phyloP scores from a whole-genome alignment of 805 yeast genomes.

The Yamadazyma philogaea region DNA sequence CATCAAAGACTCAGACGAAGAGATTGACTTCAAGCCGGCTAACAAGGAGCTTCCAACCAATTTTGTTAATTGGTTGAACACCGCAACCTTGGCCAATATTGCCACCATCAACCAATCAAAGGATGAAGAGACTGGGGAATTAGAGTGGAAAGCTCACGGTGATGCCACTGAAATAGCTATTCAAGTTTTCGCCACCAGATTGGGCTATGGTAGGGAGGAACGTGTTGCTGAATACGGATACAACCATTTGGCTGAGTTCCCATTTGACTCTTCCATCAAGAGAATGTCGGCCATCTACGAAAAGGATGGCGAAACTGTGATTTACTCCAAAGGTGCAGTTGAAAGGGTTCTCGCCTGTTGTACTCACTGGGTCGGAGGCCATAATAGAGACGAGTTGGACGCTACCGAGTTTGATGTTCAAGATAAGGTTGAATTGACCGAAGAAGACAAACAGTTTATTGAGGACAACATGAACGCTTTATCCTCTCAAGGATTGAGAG shows the following conservation, averaged over 20 bases:
- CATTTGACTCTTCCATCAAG: constrained; percentile 72
- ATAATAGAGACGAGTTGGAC: constrained; percentile 23
- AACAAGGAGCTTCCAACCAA: constrained; percentile 20
- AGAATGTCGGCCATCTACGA: constrained; percentile 65
- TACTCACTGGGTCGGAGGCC: constrained; percentile 48
- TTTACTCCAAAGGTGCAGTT: constrained; percentile 71
- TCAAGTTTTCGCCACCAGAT: constrained; percentile 68
- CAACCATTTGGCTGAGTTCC: constrained; percentile 59
- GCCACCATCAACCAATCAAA: constrained; percentile 34
- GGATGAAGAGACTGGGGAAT: constrained; percentile 28
- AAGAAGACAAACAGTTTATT: constrained; percentile 38
- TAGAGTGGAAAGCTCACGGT: constrained; percentile 50
- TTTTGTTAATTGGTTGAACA: constrained; percentile 24
- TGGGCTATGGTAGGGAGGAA: constrained; percentile 48
- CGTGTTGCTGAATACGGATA: constrained; percentile 32
- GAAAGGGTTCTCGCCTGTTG: constrained; percentile 64
- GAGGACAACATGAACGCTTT: constrained; percentile 56
- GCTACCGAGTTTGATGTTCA: constrained; percentile 16
- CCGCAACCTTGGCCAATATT: constrained; percentile 40
- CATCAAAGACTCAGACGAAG: constrained; percentile 32
- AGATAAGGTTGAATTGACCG: constrained; percentile 30
- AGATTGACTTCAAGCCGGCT: constrained; percentile 35
- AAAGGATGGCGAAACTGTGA: constrained; percentile 22
- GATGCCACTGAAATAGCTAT: constrained; percentile 90
- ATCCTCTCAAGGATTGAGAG: constrained; percentile 67